phyloP scores from a whole-genome alignment of 2,329 filamentous ascomycete genomes.

The Alternaria arbusti region DNA sequence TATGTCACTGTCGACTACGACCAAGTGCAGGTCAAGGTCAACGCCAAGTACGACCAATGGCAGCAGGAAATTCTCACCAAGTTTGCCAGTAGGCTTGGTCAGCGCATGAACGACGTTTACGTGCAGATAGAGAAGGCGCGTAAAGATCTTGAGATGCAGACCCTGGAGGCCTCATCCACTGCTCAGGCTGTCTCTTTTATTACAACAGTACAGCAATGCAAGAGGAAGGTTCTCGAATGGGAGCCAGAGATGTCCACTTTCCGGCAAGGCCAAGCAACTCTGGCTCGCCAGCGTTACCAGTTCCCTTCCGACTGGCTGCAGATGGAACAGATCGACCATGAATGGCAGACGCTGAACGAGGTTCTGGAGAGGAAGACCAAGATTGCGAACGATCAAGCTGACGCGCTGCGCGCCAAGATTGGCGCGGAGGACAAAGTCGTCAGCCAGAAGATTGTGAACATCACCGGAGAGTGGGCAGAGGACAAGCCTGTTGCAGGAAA shows the following conservation, averaged over 20 bases:
- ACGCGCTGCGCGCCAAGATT: constrained; percentile 94
- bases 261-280: constrained; percentile 90
- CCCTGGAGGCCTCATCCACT: constrained; percentile 91
- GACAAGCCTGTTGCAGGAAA: constrained; percentile 97
- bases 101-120: constrained; percentile 89
- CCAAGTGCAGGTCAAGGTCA: constrained; percentile 98
- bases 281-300: constrained; percentile 90
- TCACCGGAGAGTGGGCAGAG: constrained; percentile 88
- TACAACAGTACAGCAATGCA: constrained; percentile 95
- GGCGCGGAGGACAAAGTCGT: constrained; percentile 91
- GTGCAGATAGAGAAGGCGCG: constrained; percentile 90
- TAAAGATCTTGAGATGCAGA: constrained; percentile 88
- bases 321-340: constrained; percentile 93
- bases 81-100: constrained; percentile 87
- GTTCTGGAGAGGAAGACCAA: constrained; percentile 90
- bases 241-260: constrained; percentile 96
- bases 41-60: constrained; percentile 99
- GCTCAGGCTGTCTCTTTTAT: constrained; percentile 98
- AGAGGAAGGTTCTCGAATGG: constrained; percentile 91
- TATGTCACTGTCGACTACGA: constrained; percentile 97
- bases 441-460: constrained; percentile 83
- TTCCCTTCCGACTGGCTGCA: constrained; percentile 94
- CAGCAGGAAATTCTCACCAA: constrained; percentile 96
- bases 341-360: constrained; percentile 93
- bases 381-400: constrained; percentile 94